A percentile compares a stretch with the other conserved stretches of the same genome.
Evolutionary conservation across 2,329 filamentous ascomycete species (phyloP).

Genomic region (Penicillium sp.): DNA sequence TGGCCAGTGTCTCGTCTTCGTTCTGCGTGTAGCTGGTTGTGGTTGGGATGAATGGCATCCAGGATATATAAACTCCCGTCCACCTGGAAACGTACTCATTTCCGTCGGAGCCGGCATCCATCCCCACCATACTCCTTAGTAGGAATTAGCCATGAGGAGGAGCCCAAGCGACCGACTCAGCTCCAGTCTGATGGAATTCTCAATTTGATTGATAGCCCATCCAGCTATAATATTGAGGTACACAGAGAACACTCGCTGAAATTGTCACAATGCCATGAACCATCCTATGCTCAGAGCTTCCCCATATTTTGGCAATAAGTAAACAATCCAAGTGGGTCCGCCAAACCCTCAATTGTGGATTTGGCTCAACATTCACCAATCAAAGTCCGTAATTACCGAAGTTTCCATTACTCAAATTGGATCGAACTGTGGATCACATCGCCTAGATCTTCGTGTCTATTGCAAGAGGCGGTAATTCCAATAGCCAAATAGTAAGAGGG

Average conservation of each 20-base stretch:
- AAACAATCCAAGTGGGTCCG: background rate
- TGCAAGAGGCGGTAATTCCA: background rate
- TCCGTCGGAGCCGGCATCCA: background rate
- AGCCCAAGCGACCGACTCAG: background rate
- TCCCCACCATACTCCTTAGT: background rate
- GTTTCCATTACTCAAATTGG: background rate
- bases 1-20: too few relatives aligned
- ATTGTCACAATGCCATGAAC: background rate
- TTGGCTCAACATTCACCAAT: background rate
- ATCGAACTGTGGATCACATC: background rate
- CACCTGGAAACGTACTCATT: background rate
- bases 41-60: too few relatives aligned
- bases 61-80: background rate
- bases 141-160: too few relatives aligned
- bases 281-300: background rate
- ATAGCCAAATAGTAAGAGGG: background rate
- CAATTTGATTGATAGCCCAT: background rate
- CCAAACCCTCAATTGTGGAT: background rate
- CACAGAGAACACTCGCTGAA: background rate
- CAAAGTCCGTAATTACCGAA: background rate
- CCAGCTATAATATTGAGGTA: background rate
- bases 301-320: constrained; percentile 1
- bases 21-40: too few relatives aligned
- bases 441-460: background rate
- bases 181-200: background rate